A percentile compares a stretch with the other conserved stretches of the same genome.
Conservation (phyloP, 1,284 basidiomycete species). For the Schizopora paradoxa region DNA sequence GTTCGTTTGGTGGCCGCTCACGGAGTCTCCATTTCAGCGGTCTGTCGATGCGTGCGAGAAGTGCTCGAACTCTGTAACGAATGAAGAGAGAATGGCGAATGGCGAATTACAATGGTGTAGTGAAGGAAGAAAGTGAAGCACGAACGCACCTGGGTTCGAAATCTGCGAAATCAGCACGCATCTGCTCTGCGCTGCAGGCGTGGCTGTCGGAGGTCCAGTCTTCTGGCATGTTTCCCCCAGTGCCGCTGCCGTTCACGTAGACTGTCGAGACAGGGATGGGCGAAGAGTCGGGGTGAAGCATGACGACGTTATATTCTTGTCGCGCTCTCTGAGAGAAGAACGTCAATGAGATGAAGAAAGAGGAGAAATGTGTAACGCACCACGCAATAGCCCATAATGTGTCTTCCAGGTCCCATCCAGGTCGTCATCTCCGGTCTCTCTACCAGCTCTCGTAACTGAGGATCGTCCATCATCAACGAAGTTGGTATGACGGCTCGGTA, state of each 20-base stretch:
- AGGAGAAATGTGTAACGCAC: conserved; percentile 22
- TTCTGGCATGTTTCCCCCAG: too few species aligned
- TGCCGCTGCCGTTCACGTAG: conserved; percentile 35
- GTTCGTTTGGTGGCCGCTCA: conserved; percentile 41
- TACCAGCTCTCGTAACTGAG: conserved; percentile 32
- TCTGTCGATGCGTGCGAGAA: conserved; percentile 41
- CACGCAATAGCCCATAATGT: conserved; percentile 41
- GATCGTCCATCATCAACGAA: conserved; percentile 29
- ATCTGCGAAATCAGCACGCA: conserved; percentile 39
- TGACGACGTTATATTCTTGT: conserved; percentile 39
- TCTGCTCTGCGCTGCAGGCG: conserved; percentile 41
- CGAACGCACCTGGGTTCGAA: conserved; percentile 37
- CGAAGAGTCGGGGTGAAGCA: conserved; percentile 40
- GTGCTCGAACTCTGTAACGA: conserved; percentile 39
- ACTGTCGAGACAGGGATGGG: too few species aligned
- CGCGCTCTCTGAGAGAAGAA: conserved; percentile 30
- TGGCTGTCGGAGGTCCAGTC: conserved; percentile 41
- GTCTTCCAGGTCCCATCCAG: conserved; percentile 44
- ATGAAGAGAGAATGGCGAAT: neutral
- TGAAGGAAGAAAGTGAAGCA: neutral
- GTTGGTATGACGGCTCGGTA: conserved; percentile 34
- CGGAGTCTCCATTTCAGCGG: conserved; percentile 47
- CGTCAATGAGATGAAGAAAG: neutral
- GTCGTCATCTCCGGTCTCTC: conserved; percentile 35
- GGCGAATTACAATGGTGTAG: neutral